A percentile compares a stretch with the other conserved stretches of the same genome.
These are phyloP conservation scores for Pseudonitzschia multiseries DNA, from an alignment of 108 stramenopile genomes.

Conservation along the genomic window DNA sequence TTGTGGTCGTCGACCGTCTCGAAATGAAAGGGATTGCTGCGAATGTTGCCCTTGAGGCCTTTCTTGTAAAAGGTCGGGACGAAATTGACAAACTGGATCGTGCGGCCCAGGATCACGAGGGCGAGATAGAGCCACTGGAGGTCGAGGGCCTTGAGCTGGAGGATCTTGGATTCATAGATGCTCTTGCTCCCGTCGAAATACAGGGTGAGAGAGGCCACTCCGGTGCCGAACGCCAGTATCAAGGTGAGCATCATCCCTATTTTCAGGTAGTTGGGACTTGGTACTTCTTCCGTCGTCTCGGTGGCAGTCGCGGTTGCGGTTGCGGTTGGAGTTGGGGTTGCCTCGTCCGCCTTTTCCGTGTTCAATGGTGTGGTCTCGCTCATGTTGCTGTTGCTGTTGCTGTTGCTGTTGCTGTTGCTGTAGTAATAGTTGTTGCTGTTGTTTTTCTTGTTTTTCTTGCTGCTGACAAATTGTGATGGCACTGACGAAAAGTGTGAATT, in stretches of 20 bases:
- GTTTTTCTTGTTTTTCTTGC: neutral
- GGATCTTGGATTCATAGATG: neutral
- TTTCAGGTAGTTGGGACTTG: neutral
- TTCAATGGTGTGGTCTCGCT: neutral
- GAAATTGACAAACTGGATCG: slow-evolving; percentile 3
- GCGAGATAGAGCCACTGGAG: slow-evolving; percentile 11
- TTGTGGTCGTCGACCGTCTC: neutral
- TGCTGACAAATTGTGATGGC: no score
- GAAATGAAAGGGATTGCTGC: slow-evolving; percentile 4
- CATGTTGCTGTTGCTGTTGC: neutral
- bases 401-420: neutral
- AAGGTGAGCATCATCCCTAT: neutral
- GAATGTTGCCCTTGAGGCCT: neutral
- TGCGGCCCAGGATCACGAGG: slow-evolving; percentile 1
- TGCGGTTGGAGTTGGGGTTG: neutral
- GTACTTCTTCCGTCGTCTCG: neutral
- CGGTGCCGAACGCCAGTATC: neutral
- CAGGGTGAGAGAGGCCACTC: neutral
- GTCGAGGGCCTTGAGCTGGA: neutral
- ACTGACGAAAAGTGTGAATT: no score
- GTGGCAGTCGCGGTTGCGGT: no score
- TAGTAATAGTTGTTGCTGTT: neutral
- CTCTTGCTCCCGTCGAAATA: neutral
- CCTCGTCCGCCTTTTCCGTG: neutral
- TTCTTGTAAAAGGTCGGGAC: neutral